Evolutionary conservation across 495 filamentous ascomycete species (phyloP), one percentile per base, ranked within the genome.

Genomic region (Aspergillus sclerotioniger): DNA sequence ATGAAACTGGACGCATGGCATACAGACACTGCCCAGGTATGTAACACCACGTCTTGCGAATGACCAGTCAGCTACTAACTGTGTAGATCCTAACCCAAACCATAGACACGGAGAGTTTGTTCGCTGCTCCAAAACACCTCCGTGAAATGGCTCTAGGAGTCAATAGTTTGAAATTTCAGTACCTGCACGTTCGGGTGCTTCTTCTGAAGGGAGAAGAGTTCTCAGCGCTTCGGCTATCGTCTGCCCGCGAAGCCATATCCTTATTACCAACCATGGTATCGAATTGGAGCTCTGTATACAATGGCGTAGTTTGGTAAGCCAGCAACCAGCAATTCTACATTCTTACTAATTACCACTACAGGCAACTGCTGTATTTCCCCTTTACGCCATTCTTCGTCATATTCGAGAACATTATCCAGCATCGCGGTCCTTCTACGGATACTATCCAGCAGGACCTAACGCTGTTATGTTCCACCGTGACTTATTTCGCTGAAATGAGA

Each of bases 321-420:
- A 5, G 15, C 47, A 32, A 15, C 9, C 12, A 12, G 4, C 5
- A 12, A 6, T 21, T 17, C 10, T 7, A 49, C 2, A 25, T 29
- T 29, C 6, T 29, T 21, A 29, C 28, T 32, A 13, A n/a, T 12
- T 0, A 31, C 9, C 3, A n/a, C n/a, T 8, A 50, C 37, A 50
- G 47, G 47, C 47, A 50, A n/a, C 47, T 50, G 9, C 47, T 50
- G 28, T 50, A 50, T 13, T 50, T 31, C 16, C 47, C 47, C 0
- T 50, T 50, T 15, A 50, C 47, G 21, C 16, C 47, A 0, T 50
- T 50, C 28, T 50, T 50, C 12, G 47, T 50, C 20, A 50, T 50
- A 1, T 50, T 50, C 10, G 47, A 50, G 16, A 31, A 50, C 13
- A 50, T 50, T 6, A 31, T 50, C 25, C 47, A 50, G 8, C 47